phyloP scores from a whole-genome alignment of 306 rosid genomes.

The Herpetospermum pedunculosum region DNA sequence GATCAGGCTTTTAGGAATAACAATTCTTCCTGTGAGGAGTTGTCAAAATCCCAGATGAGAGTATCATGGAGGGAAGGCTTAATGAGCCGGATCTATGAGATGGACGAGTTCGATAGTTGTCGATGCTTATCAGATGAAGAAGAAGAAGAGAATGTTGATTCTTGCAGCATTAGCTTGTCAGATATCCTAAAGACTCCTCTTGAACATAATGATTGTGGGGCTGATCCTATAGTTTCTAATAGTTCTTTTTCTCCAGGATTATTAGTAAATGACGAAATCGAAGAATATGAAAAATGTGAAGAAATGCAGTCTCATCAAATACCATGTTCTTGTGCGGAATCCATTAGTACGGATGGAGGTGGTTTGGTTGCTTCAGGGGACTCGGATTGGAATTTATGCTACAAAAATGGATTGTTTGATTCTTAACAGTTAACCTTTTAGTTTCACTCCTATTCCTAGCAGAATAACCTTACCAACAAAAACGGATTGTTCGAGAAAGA shows the following conservation, averaged over 20 bases:
- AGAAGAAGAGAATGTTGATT: conserved; percentile 25
- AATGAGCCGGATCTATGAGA: conserved; percentile 40
- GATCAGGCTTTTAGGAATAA: conserved; percentile 42
- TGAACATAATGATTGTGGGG: conserved; percentile 14
- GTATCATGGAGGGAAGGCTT: conserved; percentile 74
- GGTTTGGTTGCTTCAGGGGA: conserved; percentile 58
- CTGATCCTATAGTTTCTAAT: conserved; percentile 11
- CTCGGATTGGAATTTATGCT: conserved; percentile 53
- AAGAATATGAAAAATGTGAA: conserved; percentile 15
- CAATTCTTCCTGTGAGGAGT: conserved; percentile 31
- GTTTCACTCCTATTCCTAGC: conserved; percentile 13
- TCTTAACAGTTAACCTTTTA: conserved; percentile 13
- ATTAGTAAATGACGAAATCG: conserved; percentile 15
- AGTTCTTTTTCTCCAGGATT: conserved; percentile 15
- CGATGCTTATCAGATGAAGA: conserved; percentile 80
- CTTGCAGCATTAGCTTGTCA: conserved; percentile 14
- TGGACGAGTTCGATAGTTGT: conserved; percentile 63
- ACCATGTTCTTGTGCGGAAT: conserved; percentile 41
- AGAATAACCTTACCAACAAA: background rate
- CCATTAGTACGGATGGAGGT: conserved; percentile 56
- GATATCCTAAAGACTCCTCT: conserved; percentile 18
- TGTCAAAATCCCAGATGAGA: conserved; percentile 46
- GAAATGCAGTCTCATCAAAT: conserved; percentile 17
- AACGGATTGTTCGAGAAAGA: background rate
- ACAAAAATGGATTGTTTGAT: conserved; percentile 38